A percentile compares a stretch with the other conserved stretches of the same genome.
phyloP scores from a whole-genome alignment of 768 basidiomycete species.

The Pleurotus pulmonarius region DNA sequence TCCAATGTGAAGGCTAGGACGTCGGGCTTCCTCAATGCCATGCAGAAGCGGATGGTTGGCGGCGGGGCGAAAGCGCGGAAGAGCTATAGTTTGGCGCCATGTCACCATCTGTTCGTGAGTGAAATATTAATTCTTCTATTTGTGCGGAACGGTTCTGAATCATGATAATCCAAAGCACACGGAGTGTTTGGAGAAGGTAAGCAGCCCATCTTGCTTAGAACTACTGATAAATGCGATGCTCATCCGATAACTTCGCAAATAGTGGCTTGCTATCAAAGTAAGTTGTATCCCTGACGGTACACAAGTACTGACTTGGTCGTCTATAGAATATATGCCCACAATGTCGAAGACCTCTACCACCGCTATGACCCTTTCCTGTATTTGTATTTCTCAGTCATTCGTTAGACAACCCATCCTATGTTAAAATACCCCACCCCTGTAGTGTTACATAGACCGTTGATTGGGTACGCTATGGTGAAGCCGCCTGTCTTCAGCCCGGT shows the following conservation, averaged over 20 bases:
- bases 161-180: slow-evolving; percentile 57
- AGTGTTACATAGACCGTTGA: too few relatives aligned
- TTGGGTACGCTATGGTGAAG: too few relatives aligned
- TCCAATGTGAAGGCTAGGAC: slow-evolving; percentile 18
- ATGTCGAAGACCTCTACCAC: slow-evolving; percentile 80
- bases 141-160: too few relatives aligned
- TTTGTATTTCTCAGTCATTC: too few relatives aligned
- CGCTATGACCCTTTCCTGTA: slow-evolving; percentile 42
- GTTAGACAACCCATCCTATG: too few relatives aligned
- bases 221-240: slow-evolving; percentile 11
- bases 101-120: slow-evolving; percentile 85
- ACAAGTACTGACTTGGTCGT: slow-evolving; percentile 2
- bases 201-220: slow-evolving; percentile 13
- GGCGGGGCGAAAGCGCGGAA: slow-evolving; percentile 47
- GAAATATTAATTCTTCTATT: not conserved
- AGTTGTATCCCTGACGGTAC: not conserved
- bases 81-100: slow-evolving; percentile 83
- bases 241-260: slow-evolving; percentile 6
- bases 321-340: slow-evolving; percentile 87
- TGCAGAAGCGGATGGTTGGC: slow-evolving; percentile 36
- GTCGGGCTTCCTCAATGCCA: slow-evolving; percentile 37
- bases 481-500: too few relatives aligned
- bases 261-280: slow-evolving; percentile 80
- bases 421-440: too few relatives aligned
- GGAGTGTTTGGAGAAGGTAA: slow-evolving; percentile 76